A percentile compares a stretch with the other conserved stretches of the same genome.
Conservation (phyloP, 139 green algal species). For the Coelastrella sp. region DNA sequence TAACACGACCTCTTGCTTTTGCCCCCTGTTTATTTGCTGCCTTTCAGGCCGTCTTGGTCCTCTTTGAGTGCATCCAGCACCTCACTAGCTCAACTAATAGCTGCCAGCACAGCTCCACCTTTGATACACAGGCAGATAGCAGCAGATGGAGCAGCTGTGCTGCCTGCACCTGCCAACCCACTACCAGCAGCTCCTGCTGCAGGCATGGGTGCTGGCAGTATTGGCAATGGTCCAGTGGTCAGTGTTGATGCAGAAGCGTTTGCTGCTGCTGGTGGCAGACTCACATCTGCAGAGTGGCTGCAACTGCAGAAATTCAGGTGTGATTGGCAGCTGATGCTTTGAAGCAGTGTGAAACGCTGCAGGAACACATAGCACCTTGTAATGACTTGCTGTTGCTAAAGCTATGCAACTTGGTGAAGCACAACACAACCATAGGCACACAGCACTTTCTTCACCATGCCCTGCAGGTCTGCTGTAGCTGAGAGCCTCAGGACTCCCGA, state of each 20-base stretch:
- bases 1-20: too few relatives aligned
- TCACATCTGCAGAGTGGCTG: slow-evolving; percentile 41
- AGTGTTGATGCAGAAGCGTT: slow-evolving; percentile 46
- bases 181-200: neutral
- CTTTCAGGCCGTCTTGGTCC: slow-evolving; percentile 33
- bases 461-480: slow-evolving; percentile 35
- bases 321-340: neutral
- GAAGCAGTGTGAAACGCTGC: too few relatives aligned
- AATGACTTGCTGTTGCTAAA: too few relatives aligned
- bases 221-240: neutral
- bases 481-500: neutral
- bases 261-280: slow-evolving; percentile 18
- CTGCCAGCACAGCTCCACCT: slow-evolving; percentile 34
- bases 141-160: neutral
- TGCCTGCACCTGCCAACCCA: neutral
- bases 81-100: neutral
- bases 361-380: too few relatives aligned
- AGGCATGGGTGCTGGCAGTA: too few relatives aligned
- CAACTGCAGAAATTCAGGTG: slow-evolving; percentile 38
- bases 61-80: neutral
- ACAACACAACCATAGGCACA: too few relatives aligned
- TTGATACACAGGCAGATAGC: slow-evolving; percentile 35
- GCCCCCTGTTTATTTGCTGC: neutral
- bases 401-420: too few relatives aligned
- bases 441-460: neutral